Conservation (phyloP, 2,329 filamentous ascomycete genomes). For the Monosporascus sp. region DNA sequence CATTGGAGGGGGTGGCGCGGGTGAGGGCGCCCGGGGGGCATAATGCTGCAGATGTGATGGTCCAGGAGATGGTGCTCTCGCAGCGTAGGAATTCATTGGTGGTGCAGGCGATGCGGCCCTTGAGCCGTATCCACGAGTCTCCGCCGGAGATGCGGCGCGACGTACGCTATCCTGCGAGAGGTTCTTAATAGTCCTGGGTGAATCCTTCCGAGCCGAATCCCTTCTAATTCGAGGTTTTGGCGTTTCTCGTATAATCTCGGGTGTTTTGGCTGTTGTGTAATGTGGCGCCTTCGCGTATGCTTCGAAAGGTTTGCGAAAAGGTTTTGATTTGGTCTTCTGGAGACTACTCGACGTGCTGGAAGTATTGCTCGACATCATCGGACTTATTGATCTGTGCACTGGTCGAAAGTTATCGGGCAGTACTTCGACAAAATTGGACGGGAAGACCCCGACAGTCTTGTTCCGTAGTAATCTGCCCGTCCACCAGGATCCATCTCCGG, state of each 20-base stretch:
- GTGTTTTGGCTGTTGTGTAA: constrained; percentile 58
- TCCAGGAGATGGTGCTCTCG: constrained; percentile 25
- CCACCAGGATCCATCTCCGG: constrained; percentile 98
- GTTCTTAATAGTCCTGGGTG: constrained; percentile 31
- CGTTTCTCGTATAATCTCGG: constrained; percentile 47
- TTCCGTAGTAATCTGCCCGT: constrained; percentile 87
- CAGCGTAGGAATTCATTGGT: constrained; percentile 7
- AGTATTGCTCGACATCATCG: constrained; percentile 51
- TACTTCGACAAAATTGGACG: constrained; percentile 94
- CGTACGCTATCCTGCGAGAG: constrained; percentile 13
- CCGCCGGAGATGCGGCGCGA: constrained; percentile 16
- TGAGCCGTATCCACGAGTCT: constrained; percentile 14
- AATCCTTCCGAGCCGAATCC: constrained; percentile 38
- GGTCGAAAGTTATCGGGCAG: constrained; percentile 82
- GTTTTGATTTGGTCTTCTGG: constrained; percentile 55
- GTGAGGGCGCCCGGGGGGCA: constrained; percentile 27
- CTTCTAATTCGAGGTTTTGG: constrained; percentile 30
- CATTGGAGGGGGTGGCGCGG: constrained; percentile 25
- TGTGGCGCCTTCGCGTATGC: constrained; percentile 63
- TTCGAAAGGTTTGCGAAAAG: constrained; percentile 62
- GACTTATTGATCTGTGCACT: constrained; percentile 55
- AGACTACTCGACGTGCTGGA: constrained; percentile 50
- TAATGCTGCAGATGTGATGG: constrained; percentile 22
- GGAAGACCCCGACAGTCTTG: constrained; percentile 85
- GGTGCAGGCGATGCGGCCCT: constrained; percentile 22